Base-by-base conservation (phyloP, 805 yeast species). In the Saccharomycopsis lassenensis region DNA sequence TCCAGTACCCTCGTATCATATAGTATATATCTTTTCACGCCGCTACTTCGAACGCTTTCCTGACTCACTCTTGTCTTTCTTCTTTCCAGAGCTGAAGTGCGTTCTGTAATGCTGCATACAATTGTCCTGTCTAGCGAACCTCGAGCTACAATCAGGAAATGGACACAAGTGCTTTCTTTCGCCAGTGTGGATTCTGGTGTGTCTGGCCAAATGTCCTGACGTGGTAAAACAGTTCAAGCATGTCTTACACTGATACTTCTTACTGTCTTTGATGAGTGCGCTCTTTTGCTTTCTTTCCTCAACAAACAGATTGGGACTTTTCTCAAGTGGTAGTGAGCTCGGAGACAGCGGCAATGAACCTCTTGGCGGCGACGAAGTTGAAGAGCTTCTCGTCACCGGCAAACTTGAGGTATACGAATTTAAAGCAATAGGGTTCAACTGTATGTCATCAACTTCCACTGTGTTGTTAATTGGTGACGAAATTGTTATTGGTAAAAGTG, bases 71-170 rank as follows among this genome's bases (percentile, higher is more conserved):
- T 39, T 29, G 32, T 43, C 35, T 35, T 40, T 23, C 24, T 27
- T 14, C 31, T 43, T 43, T 4, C 39, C 39, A n/a, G 14, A 21
- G 25, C 61, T 63, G 17, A 60, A 52, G 56, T 86, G 95, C 2
- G 94, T 85, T 53, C 85, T 73, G 55, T 69, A 84, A 52, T 86
- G 96, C 54, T 86, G 95, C 77, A 82, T 81, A 57, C 95, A 86
- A 56, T 86, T 86, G 56, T 86, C 96, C 55, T 85, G 95, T 51
- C 96, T 71, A 35, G 95, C 85, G 52, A 86, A 86, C 35, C 85
- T 61, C 14, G 91, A 86, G 3, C 61, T 67, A 59, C 96, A 87
- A 14, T 77, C 75, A n/a, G 77, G 79, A 58, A 67, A 75, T 0
- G 94, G 93, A 56, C 96, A 87, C n/a, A 59, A 57, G 55, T 82